A percentile compares a stretch with the other conserved stretches of the same genome.
phyloP scores from a whole-genome alignment of 2,329 filamentous ascomycete species.

The Elsinoe arachidis region DNA sequence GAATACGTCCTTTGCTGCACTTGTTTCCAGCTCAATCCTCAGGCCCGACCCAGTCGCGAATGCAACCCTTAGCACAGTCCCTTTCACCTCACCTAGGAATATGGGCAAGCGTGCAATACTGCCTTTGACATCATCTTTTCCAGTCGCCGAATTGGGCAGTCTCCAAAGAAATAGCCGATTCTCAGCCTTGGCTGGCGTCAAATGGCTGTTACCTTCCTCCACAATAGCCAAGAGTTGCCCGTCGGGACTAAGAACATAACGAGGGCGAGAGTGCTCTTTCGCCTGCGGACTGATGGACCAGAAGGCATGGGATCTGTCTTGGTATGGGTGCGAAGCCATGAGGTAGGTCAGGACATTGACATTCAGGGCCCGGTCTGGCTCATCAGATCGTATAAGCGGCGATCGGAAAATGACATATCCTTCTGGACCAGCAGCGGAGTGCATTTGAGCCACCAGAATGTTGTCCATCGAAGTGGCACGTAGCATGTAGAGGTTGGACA shows the following conservation, averaged over 20 bases:
- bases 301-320: background rate
- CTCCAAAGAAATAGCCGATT: constrained; percentile 6
- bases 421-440: background rate
- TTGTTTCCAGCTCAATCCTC: background rate
- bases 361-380: background rate
- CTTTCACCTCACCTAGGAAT: background rate
- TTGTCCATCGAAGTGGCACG: background rate
- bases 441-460: background rate
- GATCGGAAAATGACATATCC: background rate
- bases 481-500: background rate
- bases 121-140: background rate
- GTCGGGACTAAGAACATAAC: background rate
- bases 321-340: background rate
- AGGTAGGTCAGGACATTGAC: background rate
- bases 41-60: background rate
- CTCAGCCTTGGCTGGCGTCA: background rate
- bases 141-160: background rate
- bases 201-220: background rate
- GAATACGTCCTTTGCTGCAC: background rate
- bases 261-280: background rate
- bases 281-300: background rate
- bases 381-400: background rate
- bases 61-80: background rate
- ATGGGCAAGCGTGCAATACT: background rate
- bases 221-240: background rate